Evolutionary conservation across 2,329 filamentous ascomycete species (phyloP), one percentile per base, ranked within the genome.

Genomic region (Colletotrichum endophyticum): DNA sequence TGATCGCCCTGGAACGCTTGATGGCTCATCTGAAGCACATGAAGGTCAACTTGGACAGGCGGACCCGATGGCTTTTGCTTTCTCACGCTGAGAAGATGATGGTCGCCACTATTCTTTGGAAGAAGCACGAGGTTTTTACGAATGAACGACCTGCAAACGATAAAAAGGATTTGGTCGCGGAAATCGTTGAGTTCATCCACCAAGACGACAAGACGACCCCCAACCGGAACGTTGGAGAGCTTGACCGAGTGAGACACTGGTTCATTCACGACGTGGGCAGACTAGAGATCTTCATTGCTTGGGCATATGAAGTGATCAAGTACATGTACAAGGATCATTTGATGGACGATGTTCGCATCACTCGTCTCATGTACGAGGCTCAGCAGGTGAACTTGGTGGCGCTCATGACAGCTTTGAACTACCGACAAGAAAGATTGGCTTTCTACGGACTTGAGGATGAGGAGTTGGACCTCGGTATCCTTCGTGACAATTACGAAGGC

Each of bases 41-140:
- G 36, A 93, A 92, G 76, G 89, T 92, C 30, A 87, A 91, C 4
- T 84, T 99, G 8, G 92, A 94, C 78, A 91, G 92, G 56, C 87
- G 86, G 28, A 93, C 93, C 2, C 92, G 93, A 79, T 99, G 96
- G 96, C 89, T 91, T 78, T 86, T 99, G 36, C 87, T 99, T n/a
- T 95, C 93, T 89, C 93, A 96, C 81, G 96, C 96, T 0, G 97
- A 99, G 84, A 98, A 96, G 84, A 91, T 99, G 86, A 92, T 94
- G 59, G 95, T 96, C 44, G 95, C 95, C 22, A 90, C 91, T 76
- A 89, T 92, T 62, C 89, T 99, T 49, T 99, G 96, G 96, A 93
- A 92, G 77, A 89, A 92, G 70, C 95, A 98, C 81, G 95, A 98
- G 81, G 87, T 88, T 9, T 93, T 94, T 68, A 89, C 93, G 9